Evolutionary conservation across 768 basidiomycete species (phyloP).

Genomic region (Brasilioporus rufonigricans): DNA sequence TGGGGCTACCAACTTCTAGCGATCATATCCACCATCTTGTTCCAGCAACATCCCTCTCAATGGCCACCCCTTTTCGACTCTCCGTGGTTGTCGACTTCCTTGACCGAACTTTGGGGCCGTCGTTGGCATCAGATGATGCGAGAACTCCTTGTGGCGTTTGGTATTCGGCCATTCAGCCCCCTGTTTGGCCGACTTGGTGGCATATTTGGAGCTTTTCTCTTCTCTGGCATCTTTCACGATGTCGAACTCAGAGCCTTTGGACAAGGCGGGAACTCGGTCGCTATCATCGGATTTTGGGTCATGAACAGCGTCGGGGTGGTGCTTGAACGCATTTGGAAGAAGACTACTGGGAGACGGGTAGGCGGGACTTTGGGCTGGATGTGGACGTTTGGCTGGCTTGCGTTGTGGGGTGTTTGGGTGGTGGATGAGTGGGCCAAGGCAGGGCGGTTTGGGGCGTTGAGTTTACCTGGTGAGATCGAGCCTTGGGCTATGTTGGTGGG

Average conservation of each 20-base stretch:
- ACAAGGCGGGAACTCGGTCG: conserved; percentile 40
- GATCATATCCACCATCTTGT: conserved; percentile 43
- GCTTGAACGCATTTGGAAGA: conserved; percentile 47
- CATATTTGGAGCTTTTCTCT: conserved; percentile 54
- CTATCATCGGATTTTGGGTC: conserved; percentile 51
- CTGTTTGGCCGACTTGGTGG: conserved; percentile 50
- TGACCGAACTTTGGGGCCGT: conserved; percentile 59
- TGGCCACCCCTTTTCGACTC: conserved; percentile 63
- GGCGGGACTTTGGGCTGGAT: conserved; percentile 46
- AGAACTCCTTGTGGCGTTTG: conserved; percentile 51
- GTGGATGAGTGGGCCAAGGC: conserved; percentile 37
- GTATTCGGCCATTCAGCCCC: conserved; percentile 40
- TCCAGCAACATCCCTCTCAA: conserved; percentile 46
- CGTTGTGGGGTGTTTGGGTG: conserved; percentile 47
- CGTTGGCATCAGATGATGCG: conserved; percentile 71
- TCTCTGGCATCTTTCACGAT: conserved; percentile 60
- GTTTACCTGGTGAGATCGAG: conserved; percentile 5
- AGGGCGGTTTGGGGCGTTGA: conserved; percentile 5
- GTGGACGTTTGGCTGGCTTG: conserved; percentile 53
- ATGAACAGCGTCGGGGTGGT: conserved; percentile 51
- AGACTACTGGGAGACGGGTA: conserved; percentile 41
- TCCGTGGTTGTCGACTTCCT: conserved; percentile 56
- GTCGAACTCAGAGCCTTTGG: conserved; percentile 35
- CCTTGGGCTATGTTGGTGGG: conserved; percentile 28
- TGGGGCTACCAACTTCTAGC: conserved; percentile 39